Conservation (phyloP, 768 basidiomycete genomes). For the Sarcodon sp. region DNA sequence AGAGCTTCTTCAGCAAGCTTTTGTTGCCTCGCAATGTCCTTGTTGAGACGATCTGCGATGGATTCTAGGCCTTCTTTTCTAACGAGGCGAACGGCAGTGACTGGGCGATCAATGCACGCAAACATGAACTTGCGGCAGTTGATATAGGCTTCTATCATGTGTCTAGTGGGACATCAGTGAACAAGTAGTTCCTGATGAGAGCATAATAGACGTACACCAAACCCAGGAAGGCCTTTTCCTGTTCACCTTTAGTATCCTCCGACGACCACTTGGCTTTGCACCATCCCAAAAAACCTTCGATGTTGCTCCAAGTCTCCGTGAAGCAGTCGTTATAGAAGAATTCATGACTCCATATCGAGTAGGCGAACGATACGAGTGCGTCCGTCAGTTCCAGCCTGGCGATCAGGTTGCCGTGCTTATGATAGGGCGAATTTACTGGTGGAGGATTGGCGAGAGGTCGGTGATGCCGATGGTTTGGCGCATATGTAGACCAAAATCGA, state of each 20-base stretch:
- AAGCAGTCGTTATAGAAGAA: slow-evolving; percentile 41
- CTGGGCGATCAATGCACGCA: background rate
- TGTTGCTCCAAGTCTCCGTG: slow-evolving; percentile 53
- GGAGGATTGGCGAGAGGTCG: slow-evolving; percentile 53
- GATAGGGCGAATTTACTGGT: slow-evolving; percentile 52
- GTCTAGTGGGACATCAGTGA: slow-evolving; percentile 29
- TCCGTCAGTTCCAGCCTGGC: slow-evolving; percentile 72
- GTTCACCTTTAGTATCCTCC: slow-evolving; percentile 29
- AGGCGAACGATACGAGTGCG: slow-evolving; percentile 74
- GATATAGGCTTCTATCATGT: slow-evolving; percentile 71
- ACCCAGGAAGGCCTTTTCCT: slow-evolving; percentile 53
- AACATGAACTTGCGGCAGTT: slow-evolving; percentile 37
- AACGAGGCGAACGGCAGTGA: too few species aligned
- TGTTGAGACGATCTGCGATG: background rate
- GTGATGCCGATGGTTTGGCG: slow-evolving; percentile 50
- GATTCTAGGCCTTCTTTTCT: background rate
- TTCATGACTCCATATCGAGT: slow-evolving; percentile 73
- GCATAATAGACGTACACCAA: slow-evolving; percentile 56
- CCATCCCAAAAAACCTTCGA: slow-evolving; percentile 57
- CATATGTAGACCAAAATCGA: slow-evolving; percentile 65
- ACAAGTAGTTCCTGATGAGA: slow-evolving; percentile 2
- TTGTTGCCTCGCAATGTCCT: background rate
- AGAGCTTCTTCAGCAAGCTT: slow-evolving; percentile 6
- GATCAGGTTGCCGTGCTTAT: slow-evolving; percentile 63
- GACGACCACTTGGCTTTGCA: slow-evolving; percentile 57